Percentiles rank a stretch among this genome's conserved stretches.
These are phyloP conservation scores for Lactarius trivialis DNA, from an alignment of 768 basidiomycete species.

Conservation along the genomic window DNA sequence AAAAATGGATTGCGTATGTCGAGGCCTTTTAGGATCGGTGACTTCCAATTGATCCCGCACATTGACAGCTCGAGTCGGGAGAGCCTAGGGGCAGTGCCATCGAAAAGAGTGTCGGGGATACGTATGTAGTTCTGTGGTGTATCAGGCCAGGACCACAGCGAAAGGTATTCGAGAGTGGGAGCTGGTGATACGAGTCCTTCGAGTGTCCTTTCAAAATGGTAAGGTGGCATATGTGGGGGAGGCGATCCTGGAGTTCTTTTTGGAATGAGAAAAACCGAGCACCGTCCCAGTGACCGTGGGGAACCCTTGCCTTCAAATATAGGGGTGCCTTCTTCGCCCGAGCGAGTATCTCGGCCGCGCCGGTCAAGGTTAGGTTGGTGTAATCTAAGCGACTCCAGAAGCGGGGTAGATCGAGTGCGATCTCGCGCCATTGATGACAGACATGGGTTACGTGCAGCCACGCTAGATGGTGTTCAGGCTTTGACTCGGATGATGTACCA, in stretches of 20 bases:
- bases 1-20: background rate
- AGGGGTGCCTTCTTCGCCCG: too few species aligned
- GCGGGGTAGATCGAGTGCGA: too few species aligned
- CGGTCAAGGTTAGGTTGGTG: background rate
- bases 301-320: background rate
- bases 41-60: conserved; percentile 1
- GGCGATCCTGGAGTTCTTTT: background rate
- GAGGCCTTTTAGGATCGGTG: conserved; percentile 7
- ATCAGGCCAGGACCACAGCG: too few species aligned
- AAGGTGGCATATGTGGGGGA: background rate
- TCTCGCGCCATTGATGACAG: too few species aligned
- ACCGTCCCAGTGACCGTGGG: accelerated
- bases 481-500: too few species aligned
- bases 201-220: background rate
- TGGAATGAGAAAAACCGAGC: background rate
- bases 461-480: background rate
- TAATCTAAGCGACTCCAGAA: conserved; percentile 1
- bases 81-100: background rate
- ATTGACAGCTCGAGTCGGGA: background rate
- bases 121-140: too few species aligned
- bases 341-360: background rate
- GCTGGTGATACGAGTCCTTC: background rate
- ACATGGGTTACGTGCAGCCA: conserved; percentile 14
- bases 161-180: background rate
- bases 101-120: background rate